Conservation (phyloP, 495 filamentous ascomycete species). For the Lophiotrema nucula region DNA sequence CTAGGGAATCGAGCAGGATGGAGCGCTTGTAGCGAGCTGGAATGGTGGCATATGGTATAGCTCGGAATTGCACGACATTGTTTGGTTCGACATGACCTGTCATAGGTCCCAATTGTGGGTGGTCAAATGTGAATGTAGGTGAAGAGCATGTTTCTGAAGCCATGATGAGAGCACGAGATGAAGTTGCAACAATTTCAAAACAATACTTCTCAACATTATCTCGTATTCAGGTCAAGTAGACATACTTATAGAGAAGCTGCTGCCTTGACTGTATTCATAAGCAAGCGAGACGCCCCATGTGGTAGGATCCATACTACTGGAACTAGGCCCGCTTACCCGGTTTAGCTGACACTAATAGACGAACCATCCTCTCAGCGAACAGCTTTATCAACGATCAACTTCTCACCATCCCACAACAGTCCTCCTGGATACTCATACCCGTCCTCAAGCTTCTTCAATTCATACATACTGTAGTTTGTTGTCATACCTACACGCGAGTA, state of each 20-base stretch:
- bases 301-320: background rate
- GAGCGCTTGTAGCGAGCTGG: conserved; percentile 19
- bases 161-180: too few relatives aligned
- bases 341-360: background rate
- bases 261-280: too few relatives aligned
- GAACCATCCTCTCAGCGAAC: too few relatives aligned
- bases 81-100: conserved; percentile 5
- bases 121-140: conserved; percentile 7
- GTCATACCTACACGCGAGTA: conserved; percentile 14
- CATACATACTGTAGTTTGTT: conserved; percentile 2
- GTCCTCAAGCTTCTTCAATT: background rate
- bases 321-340: conserved; percentile 8
- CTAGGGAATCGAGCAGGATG: conserved; percentile 8
- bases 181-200: too few relatives aligned
- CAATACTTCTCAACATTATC: too few relatives aligned
- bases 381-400: conserved; percentile 6
- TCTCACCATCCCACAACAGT: conserved; percentile 15
- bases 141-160: background rate
- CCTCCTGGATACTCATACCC: conserved; percentile 4
- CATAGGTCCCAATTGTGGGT: conserved; percentile 13
- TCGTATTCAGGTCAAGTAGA: too few relatives aligned
- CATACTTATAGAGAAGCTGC: too few relatives aligned
- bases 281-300: too few relatives aligned
- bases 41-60: conserved; percentile 20
- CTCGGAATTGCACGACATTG: conserved; percentile 26